Conservation (phyloP, 75 land plant genomes). For the Pinus taeda region DNA sequence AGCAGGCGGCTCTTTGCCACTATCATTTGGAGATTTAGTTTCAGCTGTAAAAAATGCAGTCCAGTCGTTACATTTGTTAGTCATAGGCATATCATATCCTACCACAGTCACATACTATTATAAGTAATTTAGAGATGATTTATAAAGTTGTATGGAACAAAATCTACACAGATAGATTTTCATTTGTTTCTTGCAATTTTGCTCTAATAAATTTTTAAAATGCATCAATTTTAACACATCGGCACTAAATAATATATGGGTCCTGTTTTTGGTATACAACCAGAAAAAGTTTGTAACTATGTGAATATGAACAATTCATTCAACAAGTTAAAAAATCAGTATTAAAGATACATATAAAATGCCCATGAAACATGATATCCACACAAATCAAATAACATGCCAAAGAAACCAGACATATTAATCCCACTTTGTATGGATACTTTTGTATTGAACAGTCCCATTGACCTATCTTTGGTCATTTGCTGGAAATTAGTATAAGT, state of each 20-base stretch:
- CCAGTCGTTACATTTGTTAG: neutral
- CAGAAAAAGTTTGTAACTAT: no score
- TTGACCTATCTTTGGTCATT: no score
- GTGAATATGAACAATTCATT: neutral
- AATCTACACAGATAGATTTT: neutral
- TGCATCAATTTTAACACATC: neutral
- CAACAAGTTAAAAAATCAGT: neutral
- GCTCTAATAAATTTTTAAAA: neutral
- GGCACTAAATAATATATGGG: neutral
- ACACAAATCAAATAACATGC: neutral
- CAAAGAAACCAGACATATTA: neutral
- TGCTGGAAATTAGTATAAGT: no score
- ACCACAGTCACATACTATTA: neutral
- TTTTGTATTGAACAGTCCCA: no score
- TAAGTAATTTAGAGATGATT: neutral
- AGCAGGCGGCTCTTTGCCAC: conserved; percentile 42
- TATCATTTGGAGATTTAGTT: conserved; percentile 47
- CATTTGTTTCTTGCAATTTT: neutral
- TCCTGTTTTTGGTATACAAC: neutral
- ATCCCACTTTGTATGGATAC: no score
- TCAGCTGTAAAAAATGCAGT: conserved; percentile 20
- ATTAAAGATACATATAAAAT: neutral
- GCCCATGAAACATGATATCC: neutral
- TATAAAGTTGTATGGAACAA: neutral
- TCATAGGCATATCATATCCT: neutral